These are phyloP conservation scores for Pythium angustatum DNA, from an alignment of 352 stramenopile species.

Conservation along the genomic window DNA sequence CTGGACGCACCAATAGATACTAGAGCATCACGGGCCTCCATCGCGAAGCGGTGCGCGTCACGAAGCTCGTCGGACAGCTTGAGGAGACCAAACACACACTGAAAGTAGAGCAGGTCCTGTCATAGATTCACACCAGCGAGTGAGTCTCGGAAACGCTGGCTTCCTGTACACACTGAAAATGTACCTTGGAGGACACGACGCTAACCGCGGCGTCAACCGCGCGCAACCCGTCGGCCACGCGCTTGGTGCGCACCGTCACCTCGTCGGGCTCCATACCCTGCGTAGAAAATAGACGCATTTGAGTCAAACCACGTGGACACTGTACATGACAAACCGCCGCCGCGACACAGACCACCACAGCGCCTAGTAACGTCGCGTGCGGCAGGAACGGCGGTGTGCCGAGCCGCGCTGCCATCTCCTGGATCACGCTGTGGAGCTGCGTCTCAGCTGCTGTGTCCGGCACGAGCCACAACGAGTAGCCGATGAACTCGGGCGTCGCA, in stretches of 20 bases:
- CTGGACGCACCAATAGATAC: too few species aligned
- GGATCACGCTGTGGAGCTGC: slow-evolving; percentile 37
- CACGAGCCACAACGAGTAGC: slow-evolving; percentile 66
- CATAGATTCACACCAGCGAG: too few species aligned
- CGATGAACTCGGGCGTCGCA: slow-evolving; percentile 42
- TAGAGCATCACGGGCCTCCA: slow-evolving; percentile 50
- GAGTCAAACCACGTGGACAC: too few species aligned
- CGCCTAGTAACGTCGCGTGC: slow-evolving; percentile 65
- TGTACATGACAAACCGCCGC: neutral
- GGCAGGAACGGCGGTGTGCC: slow-evolving; percentile 47
- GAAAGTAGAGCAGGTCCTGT: slow-evolving; percentile 60
- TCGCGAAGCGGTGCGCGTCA: slow-evolving; percentile 35
- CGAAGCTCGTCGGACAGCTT: slow-evolving; percentile 40
- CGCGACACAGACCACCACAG: slow-evolving; percentile 33
- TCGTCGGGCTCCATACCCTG: slow-evolving; percentile 36
- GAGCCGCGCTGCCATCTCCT: slow-evolving; percentile 40
- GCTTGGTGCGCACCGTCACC: slow-evolving; percentile 33
- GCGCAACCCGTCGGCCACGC: slow-evolving; percentile 37
- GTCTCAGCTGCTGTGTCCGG: slow-evolving; percentile 25
- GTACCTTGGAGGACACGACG: slow-evolving; percentile 56
- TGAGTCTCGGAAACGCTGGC: too few species aligned
- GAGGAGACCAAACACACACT: slow-evolving; percentile 66
- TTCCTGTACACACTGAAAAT: neutral
- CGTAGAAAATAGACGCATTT: neutral
- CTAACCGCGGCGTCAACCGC: slow-evolving; percentile 38